Percentiles rank a stretch among this genome's conserved stretches.
Evolutionary conservation across 805 yeast genomes (phyloP).

Genomic region (Lipomyces yamanashiensis): DNA sequence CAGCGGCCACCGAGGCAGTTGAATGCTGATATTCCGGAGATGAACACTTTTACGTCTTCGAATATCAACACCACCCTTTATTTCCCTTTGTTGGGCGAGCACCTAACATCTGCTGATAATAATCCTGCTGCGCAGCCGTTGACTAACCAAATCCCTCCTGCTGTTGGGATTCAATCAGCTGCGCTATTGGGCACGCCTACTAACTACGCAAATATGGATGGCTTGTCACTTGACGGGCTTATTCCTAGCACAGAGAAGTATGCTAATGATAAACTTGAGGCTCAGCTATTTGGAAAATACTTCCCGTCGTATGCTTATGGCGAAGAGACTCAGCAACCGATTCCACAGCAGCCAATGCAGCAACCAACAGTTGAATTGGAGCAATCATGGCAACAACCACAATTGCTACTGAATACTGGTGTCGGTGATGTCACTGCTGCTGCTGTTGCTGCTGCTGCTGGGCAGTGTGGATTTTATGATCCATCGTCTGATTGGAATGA

Average conservation of each 20-base stretch:
- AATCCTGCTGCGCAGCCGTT: not conserved
- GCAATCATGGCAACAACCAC: not conserved
- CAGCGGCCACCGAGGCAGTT: not conserved
- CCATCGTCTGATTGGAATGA: slow-evolving; percentile 31
- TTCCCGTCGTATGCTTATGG: slow-evolving; percentile 78
- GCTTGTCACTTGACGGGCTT: slow-evolving; percentile 2
- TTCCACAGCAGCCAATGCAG: not conserved
- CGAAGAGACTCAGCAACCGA: not conserved
- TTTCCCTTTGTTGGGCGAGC: slow-evolving; percentile 20
- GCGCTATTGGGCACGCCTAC: not conserved
- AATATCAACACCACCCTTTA: slow-evolving; percentile 27
- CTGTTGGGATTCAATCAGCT: not conserved
- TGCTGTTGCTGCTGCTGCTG: not conserved
- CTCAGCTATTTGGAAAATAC: slow-evolving; percentile 81
- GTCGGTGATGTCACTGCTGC: not conserved
- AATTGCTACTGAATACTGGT: not conserved
- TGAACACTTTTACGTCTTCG: slow-evolving; percentile 16
- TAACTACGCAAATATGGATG: not conserved
- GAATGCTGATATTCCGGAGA: slow-evolving; percentile 9
- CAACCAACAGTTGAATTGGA: too few species aligned
- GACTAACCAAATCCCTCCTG: not conserved
- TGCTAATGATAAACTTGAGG: slow-evolving; percentile 80
- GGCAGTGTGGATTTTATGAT: not conserved
- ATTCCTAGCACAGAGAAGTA: slow-evolving; percentile 46
- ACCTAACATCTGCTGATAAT: not conserved